Conservation (phyloP, 2,329 filamentous ascomycete genomes). For the Alternaria atra region DNA sequence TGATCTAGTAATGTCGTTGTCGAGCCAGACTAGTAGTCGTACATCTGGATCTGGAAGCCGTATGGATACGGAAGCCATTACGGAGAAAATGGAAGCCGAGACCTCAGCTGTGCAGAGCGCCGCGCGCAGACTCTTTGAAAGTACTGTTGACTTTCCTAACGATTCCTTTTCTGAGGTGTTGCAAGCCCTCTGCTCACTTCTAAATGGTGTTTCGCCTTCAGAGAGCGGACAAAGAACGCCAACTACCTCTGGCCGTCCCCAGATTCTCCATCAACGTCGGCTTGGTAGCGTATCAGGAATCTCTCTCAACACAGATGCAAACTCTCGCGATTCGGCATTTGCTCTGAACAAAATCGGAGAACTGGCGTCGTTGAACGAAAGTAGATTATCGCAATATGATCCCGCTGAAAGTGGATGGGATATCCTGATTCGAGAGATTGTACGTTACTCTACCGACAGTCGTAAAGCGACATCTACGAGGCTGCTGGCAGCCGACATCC, state of each 20-base stretch:
- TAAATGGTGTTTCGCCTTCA: slow-evolving; percentile 54
- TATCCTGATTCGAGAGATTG: slow-evolving; percentile 66
- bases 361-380: slow-evolving; percentile 56
- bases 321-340: slow-evolving; percentile 57
- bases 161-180: slow-evolving; percentile 81
- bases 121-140: slow-evolving; percentile 86
- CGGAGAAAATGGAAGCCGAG: slow-evolving; percentile 71
- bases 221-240: slow-evolving; percentile 38
- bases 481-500: slow-evolving; percentile 59
- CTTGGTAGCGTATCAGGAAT: slow-evolving; percentile 56
- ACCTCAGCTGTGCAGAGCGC: slow-evolving; percentile 89
- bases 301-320: slow-evolving; percentile 51
- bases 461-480: slow-evolving; percentile 56
- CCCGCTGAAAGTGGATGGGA: slow-evolving; percentile 79
- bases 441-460: slow-evolving; percentile 56
- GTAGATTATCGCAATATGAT: slow-evolving; percentile 72
- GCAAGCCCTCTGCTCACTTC: slow-evolving; percentile 75
- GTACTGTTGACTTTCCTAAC: slow-evolving; percentile 89
- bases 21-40: slow-evolving; percentile 36
- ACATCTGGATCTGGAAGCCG: slow-evolving; percentile 26
- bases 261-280: slow-evolving; percentile 49
- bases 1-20: slow-evolving; percentile 77
- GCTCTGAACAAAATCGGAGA: slow-evolving; percentile 59
- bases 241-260: slow-evolving; percentile 31
- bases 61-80: slow-evolving; percentile 32